Evolutionary conservation across 1,139 yeast species (phyloP).

Genomic region (Diutina ranongensis): DNA sequence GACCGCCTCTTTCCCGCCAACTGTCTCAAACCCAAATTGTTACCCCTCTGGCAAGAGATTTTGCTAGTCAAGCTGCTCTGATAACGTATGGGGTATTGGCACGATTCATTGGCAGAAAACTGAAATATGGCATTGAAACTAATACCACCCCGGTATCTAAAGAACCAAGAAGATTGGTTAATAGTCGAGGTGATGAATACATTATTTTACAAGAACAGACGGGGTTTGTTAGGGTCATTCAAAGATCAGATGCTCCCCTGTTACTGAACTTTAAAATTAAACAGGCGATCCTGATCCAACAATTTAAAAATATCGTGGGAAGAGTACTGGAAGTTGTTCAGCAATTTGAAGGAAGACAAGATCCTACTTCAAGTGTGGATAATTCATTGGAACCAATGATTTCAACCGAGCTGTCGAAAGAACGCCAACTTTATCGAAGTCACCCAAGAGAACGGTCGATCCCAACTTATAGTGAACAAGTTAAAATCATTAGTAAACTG

Average conservation of each 20-base stretch:
- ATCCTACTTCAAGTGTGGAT: neutral
- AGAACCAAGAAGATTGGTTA: slow-evolving; percentile 15
- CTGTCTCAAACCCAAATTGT: neutral
- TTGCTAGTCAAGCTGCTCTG: slow-evolving; percentile 11
- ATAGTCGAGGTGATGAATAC: slow-evolving; percentile 30
- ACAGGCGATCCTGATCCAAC: slow-evolving; percentile 10
- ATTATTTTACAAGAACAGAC: slow-evolving; percentile 26
- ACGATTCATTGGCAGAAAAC: slow-evolving; percentile 15
- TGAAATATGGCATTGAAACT: slow-evolving; percentile 15
- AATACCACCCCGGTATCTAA: slow-evolving; percentile 13
- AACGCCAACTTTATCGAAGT: neutral
- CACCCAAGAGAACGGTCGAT: neutral
- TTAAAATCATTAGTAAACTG: neutral
- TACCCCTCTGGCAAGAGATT: slow-evolving; percentile 9
- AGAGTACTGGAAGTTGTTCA: slow-evolving; percentile 20
- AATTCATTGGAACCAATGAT: neutral
- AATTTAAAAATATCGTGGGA: slow-evolving; percentile 18
- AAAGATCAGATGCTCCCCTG: slow-evolving; percentile 11
- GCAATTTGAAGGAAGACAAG: neutral
- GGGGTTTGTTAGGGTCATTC: slow-evolving; percentile 21
- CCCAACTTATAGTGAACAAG: neutral
- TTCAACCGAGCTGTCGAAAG: slow-evolving; percentile 1
- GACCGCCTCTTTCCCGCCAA: neutral
- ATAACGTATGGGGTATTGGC: slow-evolving; percentile 15
- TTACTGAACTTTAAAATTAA: slow-evolving; percentile 8